These are phyloP conservation scores for Colletotrichum graminicola DNA, from an alignment of 2,329 filamentous ascomycete species.

Conservation along the genomic window DNA sequence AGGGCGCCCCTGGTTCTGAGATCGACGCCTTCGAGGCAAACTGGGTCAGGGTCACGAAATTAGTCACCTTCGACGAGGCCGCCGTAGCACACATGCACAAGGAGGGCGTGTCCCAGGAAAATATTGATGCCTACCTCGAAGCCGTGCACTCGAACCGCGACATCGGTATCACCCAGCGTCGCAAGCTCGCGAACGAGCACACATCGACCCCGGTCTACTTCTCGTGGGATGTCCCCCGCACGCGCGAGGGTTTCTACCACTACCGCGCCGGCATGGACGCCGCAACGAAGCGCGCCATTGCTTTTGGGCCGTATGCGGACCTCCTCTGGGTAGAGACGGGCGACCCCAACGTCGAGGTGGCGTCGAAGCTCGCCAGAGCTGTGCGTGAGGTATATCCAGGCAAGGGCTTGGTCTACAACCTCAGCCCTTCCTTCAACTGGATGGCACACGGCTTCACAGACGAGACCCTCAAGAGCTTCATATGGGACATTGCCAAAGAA, in stretches of 20 bases:
- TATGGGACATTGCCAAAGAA: slow-evolving; percentile 95
- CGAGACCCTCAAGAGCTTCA: slow-evolving; percentile 86
- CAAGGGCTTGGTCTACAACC: slow-evolving; percentile 96
- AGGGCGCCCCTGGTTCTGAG: slow-evolving; percentile 81
- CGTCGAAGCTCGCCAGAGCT: slow-evolving; percentile 78
- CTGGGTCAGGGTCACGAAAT: slow-evolving; percentile 88
- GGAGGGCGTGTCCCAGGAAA: slow-evolving; percentile 72
- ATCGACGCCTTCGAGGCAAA: slow-evolving; percentile 87
- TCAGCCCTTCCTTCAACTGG: slow-evolving; percentile 98
- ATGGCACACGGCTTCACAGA: slow-evolving; percentile 93
- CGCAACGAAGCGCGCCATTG: slow-evolving; percentile 92
- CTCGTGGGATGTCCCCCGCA: slow-evolving; percentile 92
- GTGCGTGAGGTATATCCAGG: slow-evolving; percentile 78
- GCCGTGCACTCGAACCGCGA: slow-evolving; percentile 74
- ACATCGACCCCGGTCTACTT: slow-evolving; percentile 80
- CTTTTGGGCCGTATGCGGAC: slow-evolving; percentile 92
- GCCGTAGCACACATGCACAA: slow-evolving; percentile 79
- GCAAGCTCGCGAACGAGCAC: slow-evolving; percentile 76
- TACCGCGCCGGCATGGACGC: slow-evolving; percentile 86
- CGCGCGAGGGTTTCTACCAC: slow-evolving; percentile 94
- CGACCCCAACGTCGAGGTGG: slow-evolving; percentile 85
- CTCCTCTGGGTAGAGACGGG: slow-evolving; percentile 98
- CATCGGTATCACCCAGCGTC: slow-evolving; percentile 82
- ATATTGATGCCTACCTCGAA: slow-evolving; percentile 76
- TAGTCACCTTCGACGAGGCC: slow-evolving; percentile 94